Evolutionary conservation across 805 yeast species (phyloP).

Genomic region (Brettanomyces sp.): DNA sequence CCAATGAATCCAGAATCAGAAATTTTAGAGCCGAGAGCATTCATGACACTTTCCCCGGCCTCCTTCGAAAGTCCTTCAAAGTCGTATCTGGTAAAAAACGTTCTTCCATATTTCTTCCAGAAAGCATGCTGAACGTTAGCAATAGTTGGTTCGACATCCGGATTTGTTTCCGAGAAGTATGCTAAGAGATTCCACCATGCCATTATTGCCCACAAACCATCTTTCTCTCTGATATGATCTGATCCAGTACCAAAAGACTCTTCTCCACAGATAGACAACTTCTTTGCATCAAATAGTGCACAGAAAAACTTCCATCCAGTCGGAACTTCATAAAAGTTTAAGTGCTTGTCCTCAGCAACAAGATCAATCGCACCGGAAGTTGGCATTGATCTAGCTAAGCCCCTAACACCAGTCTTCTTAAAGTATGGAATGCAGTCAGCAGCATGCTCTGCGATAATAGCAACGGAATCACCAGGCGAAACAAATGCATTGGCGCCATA

Average conservation of each 20-base stretch:
- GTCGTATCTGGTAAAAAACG: constrained; percentile 95
- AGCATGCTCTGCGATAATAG: constrained; percentile 83
- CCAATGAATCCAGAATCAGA: constrained; percentile 37
- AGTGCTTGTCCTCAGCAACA: constrained; percentile 71
- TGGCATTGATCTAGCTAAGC: constrained; percentile 96
- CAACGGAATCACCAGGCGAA: constrained; percentile 97
- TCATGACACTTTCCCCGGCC: constrained; percentile 65
- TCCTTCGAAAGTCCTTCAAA: constrained; percentile 74
- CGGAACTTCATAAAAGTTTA: constrained; percentile 86
- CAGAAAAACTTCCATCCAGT: constrained; percentile 99
- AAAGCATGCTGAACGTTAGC: constrained; percentile 72
- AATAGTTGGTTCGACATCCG: constrained; percentile 45
- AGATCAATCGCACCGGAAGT: constrained; percentile 89
- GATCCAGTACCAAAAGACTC: constrained; percentile 98
- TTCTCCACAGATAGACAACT: constrained; percentile 94
- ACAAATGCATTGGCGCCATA: constrained; percentile 93
- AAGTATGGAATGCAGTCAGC: constrained; percentile 89
- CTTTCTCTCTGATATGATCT: constrained; percentile 94
- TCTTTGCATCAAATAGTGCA: constrained; percentile 86
- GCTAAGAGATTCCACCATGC: constrained; percentile 97
- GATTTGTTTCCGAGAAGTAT: constrained; percentile 54
- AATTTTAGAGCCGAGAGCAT: constrained; percentile 34
- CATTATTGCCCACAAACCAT: constrained; percentile 94
- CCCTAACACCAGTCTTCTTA: constrained; percentile 73
- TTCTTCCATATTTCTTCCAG: constrained; percentile 90